A percentile compares a stretch with the other conserved stretches of the same genome.
These are phyloP conservation scores for Sisymbrium altissimum DNA, from an alignment of 345 rosid species.

Conservation along the genomic window DNA sequence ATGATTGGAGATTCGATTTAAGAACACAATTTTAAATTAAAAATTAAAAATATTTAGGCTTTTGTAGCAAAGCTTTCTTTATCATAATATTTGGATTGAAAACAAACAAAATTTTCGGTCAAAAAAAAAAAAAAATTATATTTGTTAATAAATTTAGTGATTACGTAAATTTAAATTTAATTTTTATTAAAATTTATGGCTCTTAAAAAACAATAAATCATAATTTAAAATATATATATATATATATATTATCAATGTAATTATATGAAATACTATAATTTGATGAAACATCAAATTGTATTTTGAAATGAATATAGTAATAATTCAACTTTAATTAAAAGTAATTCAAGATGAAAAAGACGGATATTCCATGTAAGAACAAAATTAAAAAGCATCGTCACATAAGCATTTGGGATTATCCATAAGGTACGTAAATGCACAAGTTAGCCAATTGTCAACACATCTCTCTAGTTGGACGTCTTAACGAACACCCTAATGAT, in stretches of 20 bases:
- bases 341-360: not conserved
- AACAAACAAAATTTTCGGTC: no score
- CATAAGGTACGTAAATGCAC: not conserved
- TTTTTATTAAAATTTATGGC: not conserved
- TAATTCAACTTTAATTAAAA: not conserved
- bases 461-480: conserved; percentile 20
- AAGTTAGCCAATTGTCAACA: conserved; percentile 9
- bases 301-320: not conserved
- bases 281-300: not conserved
- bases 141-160: not conserved
- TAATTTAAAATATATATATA: not conserved
- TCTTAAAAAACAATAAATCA: not conserved
- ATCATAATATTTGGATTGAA: no score
- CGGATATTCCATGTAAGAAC: not conserved
- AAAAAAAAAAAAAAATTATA: no score
- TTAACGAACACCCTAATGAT: conserved; percentile 24
- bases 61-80: no score
- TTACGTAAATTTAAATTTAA: not conserved
- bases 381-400: not conserved
- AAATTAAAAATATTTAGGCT: no score
- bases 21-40: no score
- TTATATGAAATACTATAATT: not conserved
- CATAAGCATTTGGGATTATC: not conserved
- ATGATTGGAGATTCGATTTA: no score
- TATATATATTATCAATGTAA: not conserved